Percentiles rank a stretch among this genome's conserved stretches.
These are phyloP conservation scores for Lasiosphaeria hispida DNA, from an alignment of 495 filamentous ascomycete species.

Conservation along the genomic window DNA sequence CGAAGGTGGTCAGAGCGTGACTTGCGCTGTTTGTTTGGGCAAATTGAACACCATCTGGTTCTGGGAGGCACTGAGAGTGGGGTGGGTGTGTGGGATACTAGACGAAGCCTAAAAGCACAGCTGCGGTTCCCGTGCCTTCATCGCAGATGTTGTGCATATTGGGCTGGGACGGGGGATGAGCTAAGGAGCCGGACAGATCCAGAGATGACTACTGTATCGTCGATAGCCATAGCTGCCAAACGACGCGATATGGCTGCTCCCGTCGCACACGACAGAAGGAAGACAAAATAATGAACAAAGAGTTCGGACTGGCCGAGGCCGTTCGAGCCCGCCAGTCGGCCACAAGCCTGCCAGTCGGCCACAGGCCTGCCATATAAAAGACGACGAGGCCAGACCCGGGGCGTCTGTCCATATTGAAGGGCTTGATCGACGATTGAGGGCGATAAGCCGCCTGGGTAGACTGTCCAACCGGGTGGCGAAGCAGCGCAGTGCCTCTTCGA, in stretches of 20 bases:
- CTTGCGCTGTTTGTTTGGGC: too few relatives aligned
- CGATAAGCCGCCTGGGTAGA: too few relatives aligned
- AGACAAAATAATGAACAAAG: too few relatives aligned
- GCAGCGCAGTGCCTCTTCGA: slow-evolving; percentile 4
- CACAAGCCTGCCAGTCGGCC: too few relatives aligned
- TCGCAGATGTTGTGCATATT: slow-evolving; percentile 11
- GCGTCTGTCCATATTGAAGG: not conserved
- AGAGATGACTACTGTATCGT: slow-evolving; percentile 8
- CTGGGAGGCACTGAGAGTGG: too few relatives aligned
- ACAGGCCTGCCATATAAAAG: too few relatives aligned
- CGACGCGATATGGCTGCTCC: not conserved
- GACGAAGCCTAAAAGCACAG: too few relatives aligned
- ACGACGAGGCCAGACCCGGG: slow-evolving; percentile 3
- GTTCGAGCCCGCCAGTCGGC: not conserved
- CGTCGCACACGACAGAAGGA: not conserved
- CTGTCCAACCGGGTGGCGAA: slow-evolving; percentile 8
- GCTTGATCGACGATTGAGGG: too few relatives aligned
- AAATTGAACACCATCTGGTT: too few relatives aligned
- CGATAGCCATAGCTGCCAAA: not conserved
- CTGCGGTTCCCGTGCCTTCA: not conserved
- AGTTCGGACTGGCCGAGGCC: not conserved
- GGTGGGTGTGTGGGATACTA: too few relatives aligned
- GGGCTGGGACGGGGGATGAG: not conserved
- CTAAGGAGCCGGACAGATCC: slow-evolving; percentile 13
- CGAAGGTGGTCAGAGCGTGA: too few relatives aligned